Base-by-base conservation (phyloP, 306 rosid species). In the Inga oerstediana region DNA sequence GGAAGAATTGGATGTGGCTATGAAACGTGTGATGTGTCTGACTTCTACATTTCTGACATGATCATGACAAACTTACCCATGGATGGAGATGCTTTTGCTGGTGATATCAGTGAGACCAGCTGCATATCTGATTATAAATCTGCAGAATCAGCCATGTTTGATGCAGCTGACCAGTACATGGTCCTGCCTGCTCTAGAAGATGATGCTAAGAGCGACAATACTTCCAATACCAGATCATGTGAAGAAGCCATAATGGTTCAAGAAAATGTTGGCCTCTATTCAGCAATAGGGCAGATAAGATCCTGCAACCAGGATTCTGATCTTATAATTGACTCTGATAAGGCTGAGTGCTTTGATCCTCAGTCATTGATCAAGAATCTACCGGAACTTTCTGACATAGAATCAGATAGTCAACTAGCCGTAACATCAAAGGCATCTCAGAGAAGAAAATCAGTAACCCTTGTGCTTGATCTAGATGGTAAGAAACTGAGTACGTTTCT, bases 391-490 rank as follows among this genome's bases (percentile, higher is more conserved):
- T 92, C 99, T 49, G 94, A 92, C 68, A 90, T 88, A 76, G 93
- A 90, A 76, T 86, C 93, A 44, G 90, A 86, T 83, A 93, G 83
- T 83, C 91, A 91, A 80, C 86, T 85, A 48, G 82, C 83, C 69
- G 78, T 79, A 45, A 59, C 83, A 81, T 93, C 98, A 2, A 86
- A 83, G 85, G 93, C 90, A 78, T 74, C 87, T 90, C 80, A 80
- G 66, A 90, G 88, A 83, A 83, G 87, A 84, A 96, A 92, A 83
- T 78, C 88, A 73, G 89, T 91, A 54, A 96, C 98, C 56, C 87
- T 96, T 67, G 98, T 90, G 68, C 99, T 96, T 85, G 99, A 96
- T 91, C 89, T 96, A 91, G 99, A 96, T 87, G 99, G 99, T 96
- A 94, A 88, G 92, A 79, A 81, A 79, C 72, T 78, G 61, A 43